Percentiles rank a stretch among this genome's conserved stretches.
Conservation (phyloP, 768 basidiomycete genomes). For the Tricholomella constricta region DNA sequence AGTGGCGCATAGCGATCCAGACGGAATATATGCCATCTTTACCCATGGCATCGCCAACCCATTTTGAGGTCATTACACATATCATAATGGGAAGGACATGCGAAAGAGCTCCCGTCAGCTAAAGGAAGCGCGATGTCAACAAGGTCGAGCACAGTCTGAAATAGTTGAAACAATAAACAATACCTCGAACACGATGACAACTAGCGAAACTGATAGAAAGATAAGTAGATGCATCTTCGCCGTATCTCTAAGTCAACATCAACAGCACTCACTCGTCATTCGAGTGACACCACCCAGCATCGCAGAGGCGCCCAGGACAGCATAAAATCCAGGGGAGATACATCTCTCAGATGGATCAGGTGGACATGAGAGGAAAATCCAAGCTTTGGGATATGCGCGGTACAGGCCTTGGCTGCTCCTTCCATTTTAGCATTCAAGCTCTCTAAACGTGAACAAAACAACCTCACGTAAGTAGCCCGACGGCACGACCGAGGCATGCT, state of each 20-base stretch:
- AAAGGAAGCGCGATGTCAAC: neutral
- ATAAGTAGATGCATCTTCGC: conserved; percentile 6
- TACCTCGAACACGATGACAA: conserved; percentile 76
- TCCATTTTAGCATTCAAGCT: conserved; percentile 1
- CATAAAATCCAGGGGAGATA: conserved; percentile 76
- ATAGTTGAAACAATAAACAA: too few species aligned
- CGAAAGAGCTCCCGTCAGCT: conserved; percentile 79
- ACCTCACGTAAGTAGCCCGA: conserved; percentile 66
- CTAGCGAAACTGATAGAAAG: conserved; percentile 59
- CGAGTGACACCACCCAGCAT: conserved; percentile 77
- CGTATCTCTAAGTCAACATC: neutral
- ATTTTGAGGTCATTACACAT: conserved; percentile 75
- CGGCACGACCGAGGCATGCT: conserved; percentile 69
- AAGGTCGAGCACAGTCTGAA: neutral
- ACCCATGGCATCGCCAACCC: conserved; percentile 72
- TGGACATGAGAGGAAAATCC: conserved; percentile 73
- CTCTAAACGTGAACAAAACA: neutral
- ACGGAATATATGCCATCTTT: conserved; percentile 70
- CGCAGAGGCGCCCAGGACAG: conserved; percentile 74
- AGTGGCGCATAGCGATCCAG: conserved; percentile 72
- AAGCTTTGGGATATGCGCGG: conserved; percentile 63
- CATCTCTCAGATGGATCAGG: conserved; percentile 70
- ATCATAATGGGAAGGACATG: conserved; percentile 86
- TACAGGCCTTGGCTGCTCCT: conserved; percentile 61
- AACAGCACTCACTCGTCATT: conserved; percentile 61